Evolutionary conservation across 208 protist genomes (phyloP), one percentile per base, ranked within the genome.

Genomic region (Trypanosoma melophagium): DNA sequence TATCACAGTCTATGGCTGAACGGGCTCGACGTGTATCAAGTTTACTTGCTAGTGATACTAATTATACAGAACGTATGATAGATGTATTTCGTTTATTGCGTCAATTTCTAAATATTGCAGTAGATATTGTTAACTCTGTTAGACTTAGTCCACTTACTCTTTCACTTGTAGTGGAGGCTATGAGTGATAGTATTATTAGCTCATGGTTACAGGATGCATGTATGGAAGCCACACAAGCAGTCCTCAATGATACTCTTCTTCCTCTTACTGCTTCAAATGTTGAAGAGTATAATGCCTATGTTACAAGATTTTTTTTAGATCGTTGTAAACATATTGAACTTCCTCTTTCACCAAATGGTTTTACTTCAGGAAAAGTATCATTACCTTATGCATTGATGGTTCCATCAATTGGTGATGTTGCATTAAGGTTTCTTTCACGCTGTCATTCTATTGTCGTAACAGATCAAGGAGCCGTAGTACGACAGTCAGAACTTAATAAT

Each of bases 401-500:
- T n/a, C 85, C 87, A n/a, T 47, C 24, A 31, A 77, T 81, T 52
- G 91, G 86, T n/a, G 70, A 84, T 19, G 71, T 73, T 59, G 85
- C 80, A 25, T 55, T 93, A 41, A 60, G 68, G 41, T 94, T 94
- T 69, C 70, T 96, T 2, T 45, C 63, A 12, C 74, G 80, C 55
- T 94, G 88, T 79, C 91, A 91, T 76, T 72, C 80, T 52, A 80
- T 93, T n/a, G 81, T 92, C 54, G 75, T 83, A 54, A 82, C 75
- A 25, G 81, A 93, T 60, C 58, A 71, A 10, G 75, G 64, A 24
- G 74, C 83, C 3, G 84, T 79, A 16, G 77, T 89, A 53, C 87
- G 84, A 50, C 87, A 90, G 65, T 94, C 91, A 24, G 88, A 94
- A 74, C 74, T 93, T 50, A 96, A 96, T 76, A 94, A 94, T 70